Evolutionary conservation across 2,329 filamentous ascomycete species (phyloP).

Genomic region (Epicoccum nigrum): DNA sequence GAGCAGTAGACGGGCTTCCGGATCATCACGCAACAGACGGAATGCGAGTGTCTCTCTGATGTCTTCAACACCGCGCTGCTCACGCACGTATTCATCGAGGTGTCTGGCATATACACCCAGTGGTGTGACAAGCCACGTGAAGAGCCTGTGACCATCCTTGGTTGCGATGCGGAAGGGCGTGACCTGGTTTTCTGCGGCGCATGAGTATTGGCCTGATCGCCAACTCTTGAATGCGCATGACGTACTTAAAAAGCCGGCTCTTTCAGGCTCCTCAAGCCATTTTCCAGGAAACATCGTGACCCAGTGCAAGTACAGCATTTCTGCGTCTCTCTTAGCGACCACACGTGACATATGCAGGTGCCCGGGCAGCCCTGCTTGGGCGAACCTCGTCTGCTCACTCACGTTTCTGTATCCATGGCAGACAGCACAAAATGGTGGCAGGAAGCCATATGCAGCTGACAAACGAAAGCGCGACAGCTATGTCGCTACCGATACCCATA

Average conservation of each 20-base stretch:
- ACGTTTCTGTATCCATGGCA: slow-evolving; percentile 47
- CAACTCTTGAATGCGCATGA: background rate
- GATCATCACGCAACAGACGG: slow-evolving; percentile 57
- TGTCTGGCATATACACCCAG: slow-evolving; percentile 75
- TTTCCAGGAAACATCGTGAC: slow-evolving; percentile 45
- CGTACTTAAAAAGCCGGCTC: slow-evolving; percentile 46
- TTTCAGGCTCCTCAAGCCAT: slow-evolving; percentile 45
- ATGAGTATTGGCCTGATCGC: slow-evolving; percentile 21
- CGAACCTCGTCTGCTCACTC: slow-evolving; percentile 22
- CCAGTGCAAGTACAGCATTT: slow-evolving; percentile 47
- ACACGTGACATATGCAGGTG: background rate
- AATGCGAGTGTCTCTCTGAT: slow-evolving; percentile 57
- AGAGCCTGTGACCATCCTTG: slow-evolving; percentile 75
- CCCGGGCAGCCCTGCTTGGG: background rate
- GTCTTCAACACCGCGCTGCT: slow-evolving; percentile 46
- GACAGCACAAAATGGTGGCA: slow-evolving; percentile 41
- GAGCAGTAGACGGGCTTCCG: slow-evolving; percentile 61
- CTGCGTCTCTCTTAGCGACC: slow-evolving; percentile 13
- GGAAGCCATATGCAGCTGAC: slow-evolving; percentile 45
- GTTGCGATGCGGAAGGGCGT: slow-evolving; percentile 80
- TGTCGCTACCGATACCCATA: slow-evolving; percentile 15
- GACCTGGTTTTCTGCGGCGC: slow-evolving; percentile 74
- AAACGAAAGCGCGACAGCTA: slow-evolving; percentile 28
- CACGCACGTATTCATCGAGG: slow-evolving; percentile 67
- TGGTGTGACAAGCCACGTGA: slow-evolving; percentile 91